phyloP scores from a whole-genome alignment of 192 early-diverging fungal genomes.

The Helicostylum pulchrum region DNA sequence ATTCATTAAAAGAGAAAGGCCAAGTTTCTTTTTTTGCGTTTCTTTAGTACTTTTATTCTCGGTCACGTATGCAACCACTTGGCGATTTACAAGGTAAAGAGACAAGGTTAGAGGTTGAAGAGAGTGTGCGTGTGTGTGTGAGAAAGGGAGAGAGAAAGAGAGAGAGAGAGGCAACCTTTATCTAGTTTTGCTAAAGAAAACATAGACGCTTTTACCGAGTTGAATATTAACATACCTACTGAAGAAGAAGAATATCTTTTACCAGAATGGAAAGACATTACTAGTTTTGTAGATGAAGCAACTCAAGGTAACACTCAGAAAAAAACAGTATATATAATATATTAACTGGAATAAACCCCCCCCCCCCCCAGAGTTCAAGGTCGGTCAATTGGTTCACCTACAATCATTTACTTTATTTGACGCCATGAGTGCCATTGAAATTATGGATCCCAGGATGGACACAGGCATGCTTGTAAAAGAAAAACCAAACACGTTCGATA shows the following conservation, averaged over 20 bases:
- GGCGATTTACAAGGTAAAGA: background rate
- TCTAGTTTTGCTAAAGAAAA: background rate
- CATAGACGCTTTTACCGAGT: constrained; percentile 22
- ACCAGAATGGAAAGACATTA: constrained; percentile 48
- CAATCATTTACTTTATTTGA: constrained; percentile 55
- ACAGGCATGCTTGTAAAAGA: constrained; percentile 54
- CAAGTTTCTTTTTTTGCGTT: no score
- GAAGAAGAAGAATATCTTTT: constrained; percentile 19
- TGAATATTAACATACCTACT: constrained; percentile 24
- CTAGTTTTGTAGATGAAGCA: constrained; percentile 38
- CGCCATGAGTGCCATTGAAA: constrained; percentile 65
- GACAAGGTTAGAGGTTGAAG: background rate
- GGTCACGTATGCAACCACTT: background rate
- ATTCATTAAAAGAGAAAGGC: no score
- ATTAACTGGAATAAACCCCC: background rate
- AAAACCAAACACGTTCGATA: constrained; percentile 34
- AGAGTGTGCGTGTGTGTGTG: no score
- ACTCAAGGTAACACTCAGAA: constrained; percentile 35
- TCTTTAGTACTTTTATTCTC: background rate
- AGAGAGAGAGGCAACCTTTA: background rate
- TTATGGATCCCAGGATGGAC: constrained; percentile 64
- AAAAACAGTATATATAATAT: background rate
- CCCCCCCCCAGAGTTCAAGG: constrained; percentile 46
- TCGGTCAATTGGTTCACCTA: constrained; percentile 55
- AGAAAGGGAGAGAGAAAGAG: background rate